A percentile compares a stretch with the other conserved stretches of the same genome.
These are phyloP conservation scores for Coemansia sp. DNA, from an alignment of 192 early-diverging fungal genomes.

Conservation along the genomic window DNA sequence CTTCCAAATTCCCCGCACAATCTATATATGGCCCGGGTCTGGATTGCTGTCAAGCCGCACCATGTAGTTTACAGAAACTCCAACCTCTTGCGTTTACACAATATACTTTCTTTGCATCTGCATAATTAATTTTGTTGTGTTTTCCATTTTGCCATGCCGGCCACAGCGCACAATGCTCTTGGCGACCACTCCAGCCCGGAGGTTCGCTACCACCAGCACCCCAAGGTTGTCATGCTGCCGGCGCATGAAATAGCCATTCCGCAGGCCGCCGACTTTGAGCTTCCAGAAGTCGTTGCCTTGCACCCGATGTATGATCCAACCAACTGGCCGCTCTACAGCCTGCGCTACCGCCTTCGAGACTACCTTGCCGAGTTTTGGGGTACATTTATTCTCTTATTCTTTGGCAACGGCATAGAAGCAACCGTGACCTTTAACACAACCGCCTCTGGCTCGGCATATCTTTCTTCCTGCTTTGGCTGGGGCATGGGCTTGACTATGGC, in stretches of 20 bases:
- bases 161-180: too few relatives aligned
- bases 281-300: slow-evolving; percentile 12
- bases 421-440: slow-evolving; percentile 37
- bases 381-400: slow-evolving; percentile 61
- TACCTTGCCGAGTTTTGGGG: slow-evolving; percentile 73
- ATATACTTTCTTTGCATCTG: too few relatives aligned
- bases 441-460: slow-evolving; percentile 42
- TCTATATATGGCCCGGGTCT: too few relatives aligned
- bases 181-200: too few relatives aligned
- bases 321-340: slow-evolving; percentile 37
- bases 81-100: too few relatives aligned
- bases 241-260: slow-evolving; percentile 40
- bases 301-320: slow-evolving; percentile 43
- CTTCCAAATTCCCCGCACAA: too few relatives aligned
- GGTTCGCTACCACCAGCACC: slow-evolving; percentile 28
- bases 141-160: too few relatives aligned
- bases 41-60: too few relatives aligned
- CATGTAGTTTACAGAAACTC: too few relatives aligned
- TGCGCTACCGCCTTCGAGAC: slow-evolving; percentile 51
- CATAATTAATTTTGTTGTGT: too few relatives aligned
- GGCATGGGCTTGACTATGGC: slow-evolving; percentile 62
- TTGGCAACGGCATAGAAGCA: slow-evolving; percentile 66
- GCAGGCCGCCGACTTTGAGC: slow-evolving; percentile 43
- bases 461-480: slow-evolving; percentile 60
- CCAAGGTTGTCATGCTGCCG: slow-evolving; percentile 26